phyloP scores from a whole-genome alignment of 495 filamentous ascomycete genomes.

The Xylona heveae region DNA sequence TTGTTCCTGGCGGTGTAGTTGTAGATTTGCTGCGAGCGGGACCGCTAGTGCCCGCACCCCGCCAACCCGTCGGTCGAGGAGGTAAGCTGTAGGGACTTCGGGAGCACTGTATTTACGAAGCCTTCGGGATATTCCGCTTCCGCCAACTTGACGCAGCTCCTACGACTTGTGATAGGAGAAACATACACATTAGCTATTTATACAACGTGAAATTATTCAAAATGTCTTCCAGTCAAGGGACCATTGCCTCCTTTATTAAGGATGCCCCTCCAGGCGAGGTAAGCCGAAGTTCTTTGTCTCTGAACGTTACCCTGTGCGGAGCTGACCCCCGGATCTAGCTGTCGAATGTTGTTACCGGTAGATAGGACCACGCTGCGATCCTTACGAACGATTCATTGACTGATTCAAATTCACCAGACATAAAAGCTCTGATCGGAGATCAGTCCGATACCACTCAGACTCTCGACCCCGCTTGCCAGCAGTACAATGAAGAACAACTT shows the following conservation, averaged over 20 bases:
- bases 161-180: no score
- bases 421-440: conserved; percentile 65
- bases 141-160: no score
- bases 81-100: no score
- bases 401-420: conserved; percentile 32
- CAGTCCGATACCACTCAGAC: conserved; percentile 42
- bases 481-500: conserved; percentile 93
- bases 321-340: conserved; percentile 1
- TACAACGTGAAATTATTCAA: no score
- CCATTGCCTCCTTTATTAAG: conserved; percentile 73
- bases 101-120: no score
- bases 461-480: conserved; percentile 66
- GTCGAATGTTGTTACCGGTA: conserved; percentile 1
- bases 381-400: not conserved
- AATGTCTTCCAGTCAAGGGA: no score
- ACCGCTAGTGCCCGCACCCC: no score
- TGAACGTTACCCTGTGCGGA: not conserved
- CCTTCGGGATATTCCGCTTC: no score
- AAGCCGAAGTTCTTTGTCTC: conserved; percentile 12
- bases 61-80: no score
- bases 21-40: no score
- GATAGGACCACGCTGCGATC: not conserved
- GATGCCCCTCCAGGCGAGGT: conserved; percentile 96
- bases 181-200: no score
- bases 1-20: no score